Evolutionary conservation across 352 stramenopile species (phyloP).

Genomic region (Phytophthora brassicae): DNA sequence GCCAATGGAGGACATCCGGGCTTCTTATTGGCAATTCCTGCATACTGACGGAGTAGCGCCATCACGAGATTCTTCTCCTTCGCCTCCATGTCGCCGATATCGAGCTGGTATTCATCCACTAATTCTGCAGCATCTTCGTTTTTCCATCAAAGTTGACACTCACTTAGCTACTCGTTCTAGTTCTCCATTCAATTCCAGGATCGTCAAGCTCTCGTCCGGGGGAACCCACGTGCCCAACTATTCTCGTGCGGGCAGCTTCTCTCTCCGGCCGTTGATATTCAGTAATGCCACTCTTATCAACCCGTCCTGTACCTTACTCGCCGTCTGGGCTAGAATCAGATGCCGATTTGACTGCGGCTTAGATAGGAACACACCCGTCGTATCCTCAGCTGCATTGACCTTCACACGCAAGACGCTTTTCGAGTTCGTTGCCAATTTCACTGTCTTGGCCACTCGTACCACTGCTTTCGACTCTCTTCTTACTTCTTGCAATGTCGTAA

Average conservation of each 20-base stretch:
- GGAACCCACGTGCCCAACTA: too few relatives aligned
- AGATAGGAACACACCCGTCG: constrained; percentile 4
- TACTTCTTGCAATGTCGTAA: neutral
- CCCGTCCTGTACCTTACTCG: neutral
- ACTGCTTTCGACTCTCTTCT: neutral
- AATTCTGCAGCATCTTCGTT: too few relatives aligned
- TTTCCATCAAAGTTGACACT: too few relatives aligned
- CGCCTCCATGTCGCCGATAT: too few relatives aligned
- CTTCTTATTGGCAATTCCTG: too few relatives aligned
- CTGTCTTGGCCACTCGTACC: constrained; percentile 6
- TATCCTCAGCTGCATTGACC: constrained; percentile 12
- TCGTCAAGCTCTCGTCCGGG: too few relatives aligned
- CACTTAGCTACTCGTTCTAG: too few relatives aligned
- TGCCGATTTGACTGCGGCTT: neutral
- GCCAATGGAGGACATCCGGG: too few relatives aligned
- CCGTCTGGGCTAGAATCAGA: constrained; percentile 11
- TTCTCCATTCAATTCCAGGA: too few relatives aligned
- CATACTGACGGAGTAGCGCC: too few relatives aligned
- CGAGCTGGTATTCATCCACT: too few relatives aligned
- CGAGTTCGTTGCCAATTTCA: neutral
- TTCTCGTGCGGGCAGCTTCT: constrained; percentile 5
- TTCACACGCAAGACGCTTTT: neutral
- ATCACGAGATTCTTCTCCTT: too few relatives aligned
- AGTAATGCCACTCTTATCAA: constrained; percentile 1
- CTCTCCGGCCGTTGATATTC: constrained; percentile 11